These are phyloP conservation scores for Eucalyptus sp. DNA, from an alignment of 345 rosid species.

Conservation along the genomic window DNA sequence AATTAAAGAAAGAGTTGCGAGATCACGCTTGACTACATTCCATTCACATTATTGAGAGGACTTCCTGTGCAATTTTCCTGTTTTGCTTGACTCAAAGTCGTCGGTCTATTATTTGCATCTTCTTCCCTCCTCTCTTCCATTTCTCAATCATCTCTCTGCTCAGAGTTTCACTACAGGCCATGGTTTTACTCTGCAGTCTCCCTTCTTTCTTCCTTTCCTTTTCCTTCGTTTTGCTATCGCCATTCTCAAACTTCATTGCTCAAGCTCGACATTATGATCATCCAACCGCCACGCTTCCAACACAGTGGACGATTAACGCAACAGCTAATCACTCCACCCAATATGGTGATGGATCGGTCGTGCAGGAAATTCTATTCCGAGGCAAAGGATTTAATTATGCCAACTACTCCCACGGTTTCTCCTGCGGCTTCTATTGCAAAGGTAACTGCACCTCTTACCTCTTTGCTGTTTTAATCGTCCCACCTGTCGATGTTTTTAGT, in stretches of 20 bases:
- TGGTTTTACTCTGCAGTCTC: neutral
- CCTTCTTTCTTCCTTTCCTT: neutral
- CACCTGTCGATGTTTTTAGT: too few relatives aligned
- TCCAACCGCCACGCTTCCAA: neutral
- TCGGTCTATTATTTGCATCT: neutral
- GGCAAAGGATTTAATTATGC: too few relatives aligned
- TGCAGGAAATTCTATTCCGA: neutral
- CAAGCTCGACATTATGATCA: neutral
- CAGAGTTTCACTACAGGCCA: neutral
- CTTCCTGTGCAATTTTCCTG: too few relatives aligned
- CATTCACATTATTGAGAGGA: too few relatives aligned
- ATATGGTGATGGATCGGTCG: rapidly evolving
- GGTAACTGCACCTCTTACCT: neutral
- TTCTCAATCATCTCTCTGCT: neutral
- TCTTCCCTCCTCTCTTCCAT: neutral
- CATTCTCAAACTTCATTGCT: neutral
- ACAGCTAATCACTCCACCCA: rapidly evolving
- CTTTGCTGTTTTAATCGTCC: neutral
- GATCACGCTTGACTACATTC: too few relatives aligned
- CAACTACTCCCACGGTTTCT: too few relatives aligned
- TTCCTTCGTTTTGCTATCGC: neutral
- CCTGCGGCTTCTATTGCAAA: neutral
- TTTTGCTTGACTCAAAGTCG: neutral
- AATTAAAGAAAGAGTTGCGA: too few relatives aligned
- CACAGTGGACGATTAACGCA: neutral